Conservation (phyloP, 768 basidiomycete species). For the Punctularia strigosozonata region DNA sequence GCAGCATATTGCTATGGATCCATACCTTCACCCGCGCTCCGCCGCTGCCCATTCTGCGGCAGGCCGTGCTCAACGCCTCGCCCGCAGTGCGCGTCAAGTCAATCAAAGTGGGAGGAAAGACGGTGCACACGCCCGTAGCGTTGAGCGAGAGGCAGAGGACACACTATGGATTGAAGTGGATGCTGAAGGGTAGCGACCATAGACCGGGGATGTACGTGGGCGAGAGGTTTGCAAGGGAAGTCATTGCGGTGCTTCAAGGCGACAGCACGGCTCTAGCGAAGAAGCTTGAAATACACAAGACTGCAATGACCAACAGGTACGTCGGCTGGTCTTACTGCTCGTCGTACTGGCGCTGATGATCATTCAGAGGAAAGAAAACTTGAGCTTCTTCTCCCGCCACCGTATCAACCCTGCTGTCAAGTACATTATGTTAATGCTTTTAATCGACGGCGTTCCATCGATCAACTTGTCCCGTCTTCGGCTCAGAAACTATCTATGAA, state of each 20-base stretch:
- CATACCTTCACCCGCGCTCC: constrained; percentile 64
- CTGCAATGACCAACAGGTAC: constrained; percentile 71
- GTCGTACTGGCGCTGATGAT: no score
- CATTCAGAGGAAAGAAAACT: no score
- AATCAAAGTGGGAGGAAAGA: constrained; percentile 54
- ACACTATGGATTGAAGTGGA: constrained; percentile 57
- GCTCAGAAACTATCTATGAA: no score
- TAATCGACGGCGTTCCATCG: no score
- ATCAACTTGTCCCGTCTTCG: no score
- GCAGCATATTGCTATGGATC: constrained; percentile 57
- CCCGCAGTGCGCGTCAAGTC: constrained; percentile 58
- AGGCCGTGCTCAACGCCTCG: constrained; percentile 56
- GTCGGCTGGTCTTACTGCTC: constrained; percentile 16
- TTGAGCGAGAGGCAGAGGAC: constrained; percentile 75
- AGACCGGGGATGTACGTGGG: constrained; percentile 46
- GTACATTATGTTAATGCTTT: no score
- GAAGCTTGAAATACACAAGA: constrained; percentile 51
- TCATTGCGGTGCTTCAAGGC: constrained; percentile 59
- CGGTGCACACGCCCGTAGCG: constrained; percentile 52
- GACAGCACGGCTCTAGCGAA: constrained; percentile 44
- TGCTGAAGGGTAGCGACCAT: constrained; percentile 49
- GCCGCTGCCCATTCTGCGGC: constrained; percentile 69
- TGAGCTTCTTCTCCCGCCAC: no score
- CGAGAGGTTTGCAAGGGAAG: constrained; percentile 68
- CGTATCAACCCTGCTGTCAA: no score